Evolutionary conservation across 805 yeast genomes (phyloP).

Genomic region (Candida ponderosae): DNA sequence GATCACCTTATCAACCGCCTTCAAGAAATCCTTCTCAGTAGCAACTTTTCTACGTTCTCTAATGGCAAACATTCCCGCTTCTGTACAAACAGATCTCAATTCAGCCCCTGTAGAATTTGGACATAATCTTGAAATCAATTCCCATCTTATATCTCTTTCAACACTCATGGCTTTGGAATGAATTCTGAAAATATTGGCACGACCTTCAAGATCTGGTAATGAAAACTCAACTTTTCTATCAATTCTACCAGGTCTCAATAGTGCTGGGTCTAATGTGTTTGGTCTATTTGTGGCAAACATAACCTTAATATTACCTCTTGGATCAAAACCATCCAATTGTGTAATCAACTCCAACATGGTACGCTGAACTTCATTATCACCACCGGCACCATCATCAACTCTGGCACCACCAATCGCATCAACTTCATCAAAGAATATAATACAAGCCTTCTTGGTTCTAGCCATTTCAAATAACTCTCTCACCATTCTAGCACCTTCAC

Average conservation of each 20-base stretch:
- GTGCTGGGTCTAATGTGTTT: constrained; percentile 95
- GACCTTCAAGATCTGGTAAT: constrained; percentile 93
- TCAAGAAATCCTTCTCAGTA: constrained; percentile 93
- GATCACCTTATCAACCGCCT: constrained; percentile 97
- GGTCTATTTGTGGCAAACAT: constrained; percentile 99
- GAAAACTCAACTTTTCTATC: constrained; percentile 98
- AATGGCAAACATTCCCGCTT: constrained; percentile 99
- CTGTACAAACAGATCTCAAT: constrained; percentile 96
- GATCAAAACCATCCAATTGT: constrained; percentile 97
- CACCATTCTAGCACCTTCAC: constrained; percentile 99
- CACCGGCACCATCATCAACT: constrained; percentile 99
- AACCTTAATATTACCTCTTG: constrained; percentile 97
- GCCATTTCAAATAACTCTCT: constrained; percentile 99
- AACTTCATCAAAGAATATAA: constrained; percentile 95
- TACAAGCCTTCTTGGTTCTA: constrained; percentile 95
- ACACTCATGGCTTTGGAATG: constrained; percentile 97
- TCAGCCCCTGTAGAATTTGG: constrained; percentile 99
- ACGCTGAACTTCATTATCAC: constrained; percentile 98
- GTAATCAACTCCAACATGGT: constrained; percentile 98
- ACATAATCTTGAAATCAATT: constrained; percentile 91
- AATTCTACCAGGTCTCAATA: constrained; percentile 96
- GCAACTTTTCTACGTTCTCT: constrained; percentile 98
- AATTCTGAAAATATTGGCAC: constrained; percentile 95
- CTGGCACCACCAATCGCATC: constrained; percentile 99
- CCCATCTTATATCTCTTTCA: constrained; percentile 98